Evolutionary conservation across 2,329 filamentous ascomycete genomes (phyloP).

Genomic region (Ilyonectria mors-panacis): DNA sequence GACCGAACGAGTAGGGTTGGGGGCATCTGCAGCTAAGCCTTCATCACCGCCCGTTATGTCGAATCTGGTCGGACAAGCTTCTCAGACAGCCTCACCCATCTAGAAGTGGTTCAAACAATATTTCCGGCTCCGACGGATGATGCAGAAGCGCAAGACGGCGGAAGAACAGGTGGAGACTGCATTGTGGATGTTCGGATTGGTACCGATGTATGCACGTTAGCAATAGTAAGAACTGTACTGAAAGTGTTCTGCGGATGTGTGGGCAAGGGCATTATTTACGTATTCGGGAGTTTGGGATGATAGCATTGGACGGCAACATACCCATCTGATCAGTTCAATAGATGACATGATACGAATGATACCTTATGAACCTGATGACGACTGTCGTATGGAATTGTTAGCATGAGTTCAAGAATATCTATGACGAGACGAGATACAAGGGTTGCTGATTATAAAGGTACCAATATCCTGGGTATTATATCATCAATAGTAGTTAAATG

Average conservation of each 20-base stretch:
- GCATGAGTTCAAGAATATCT: not conserved
- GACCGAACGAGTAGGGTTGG: not conserved
- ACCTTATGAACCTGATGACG: not conserved
- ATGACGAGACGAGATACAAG: not conserved
- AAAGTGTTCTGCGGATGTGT: not conserved
- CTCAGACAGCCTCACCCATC: not conserved
- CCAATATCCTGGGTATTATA: not conserved
- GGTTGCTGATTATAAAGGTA: not conserved
- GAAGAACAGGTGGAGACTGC: not conserved
- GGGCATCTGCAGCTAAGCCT: not conserved
- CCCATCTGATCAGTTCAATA: constrained; percentile 28
- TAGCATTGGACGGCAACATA: constrained; percentile 28
- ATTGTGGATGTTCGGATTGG: not conserved
- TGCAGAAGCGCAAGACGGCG: not conserved
- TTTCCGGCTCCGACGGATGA: too few relatives aligned
- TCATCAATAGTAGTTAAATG: not conserved
- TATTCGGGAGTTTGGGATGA: constrained; percentile 29
- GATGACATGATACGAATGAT: constrained; percentile 26
- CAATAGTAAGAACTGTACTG: not conserved
- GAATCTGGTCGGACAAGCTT: not conserved
- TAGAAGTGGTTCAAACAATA: not conserved
- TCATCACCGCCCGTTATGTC: too few relatives aligned
- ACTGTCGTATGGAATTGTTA: not conserved
- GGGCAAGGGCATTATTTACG: constrained; percentile 9
- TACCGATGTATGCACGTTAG: too few relatives aligned